A percentile compares a stretch with the other conserved stretches of the same genome.
Conservation (phyloP, 768 basidiomycete species). For the Neoboletus subvelutipes region DNA sequence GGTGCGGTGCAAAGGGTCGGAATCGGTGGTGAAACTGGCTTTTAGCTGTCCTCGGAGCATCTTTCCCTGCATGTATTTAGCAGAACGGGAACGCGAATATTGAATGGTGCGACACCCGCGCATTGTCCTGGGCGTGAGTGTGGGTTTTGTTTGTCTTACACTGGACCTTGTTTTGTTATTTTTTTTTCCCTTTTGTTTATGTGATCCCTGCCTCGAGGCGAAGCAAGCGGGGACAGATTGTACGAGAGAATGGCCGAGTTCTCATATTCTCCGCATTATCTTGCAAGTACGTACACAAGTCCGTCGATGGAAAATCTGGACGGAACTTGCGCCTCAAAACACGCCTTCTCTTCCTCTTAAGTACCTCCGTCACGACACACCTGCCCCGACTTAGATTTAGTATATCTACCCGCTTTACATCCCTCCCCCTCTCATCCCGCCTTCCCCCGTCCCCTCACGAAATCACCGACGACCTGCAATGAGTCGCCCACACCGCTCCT, state of each 20-base stretch:
- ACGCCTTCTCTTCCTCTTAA: constrained; percentile 2
- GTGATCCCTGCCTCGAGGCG: constrained; percentile 32
- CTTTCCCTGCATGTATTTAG: neutral
- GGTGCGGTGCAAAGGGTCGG: constrained; percentile 1
- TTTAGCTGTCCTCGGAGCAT: neutral
- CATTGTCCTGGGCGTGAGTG: constrained; percentile 11
- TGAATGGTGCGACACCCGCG: neutral
- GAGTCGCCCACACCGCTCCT: constrained; percentile 39
- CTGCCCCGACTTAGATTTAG: neutral
- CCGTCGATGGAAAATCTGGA: constrained; percentile 23
- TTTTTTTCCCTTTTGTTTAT: constrained; percentile 7
- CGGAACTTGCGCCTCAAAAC: constrained; percentile 2
- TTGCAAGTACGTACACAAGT: constrained; percentile 25
- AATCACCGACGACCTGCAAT: constrained; percentile 32
- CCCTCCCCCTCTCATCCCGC: neutral
- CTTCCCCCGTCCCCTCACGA: constrained; percentile 24
- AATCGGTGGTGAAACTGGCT: constrained; percentile 8
- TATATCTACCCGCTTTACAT: constrained; percentile 20
- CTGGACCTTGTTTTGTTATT: neutral
- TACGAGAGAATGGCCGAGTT: constrained; percentile 8
- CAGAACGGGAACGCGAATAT: neutral
- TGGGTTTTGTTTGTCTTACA: neutral
- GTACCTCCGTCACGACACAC: constrained; percentile 1
- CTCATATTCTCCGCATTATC: constrained; percentile 26
- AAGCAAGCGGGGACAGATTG: constrained; percentile 7